These are phyloP conservation scores for Gryganskiella cystojenkinii DNA, from an alignment of 192 early-diverging fungal species.

Conservation along the genomic window DNA sequence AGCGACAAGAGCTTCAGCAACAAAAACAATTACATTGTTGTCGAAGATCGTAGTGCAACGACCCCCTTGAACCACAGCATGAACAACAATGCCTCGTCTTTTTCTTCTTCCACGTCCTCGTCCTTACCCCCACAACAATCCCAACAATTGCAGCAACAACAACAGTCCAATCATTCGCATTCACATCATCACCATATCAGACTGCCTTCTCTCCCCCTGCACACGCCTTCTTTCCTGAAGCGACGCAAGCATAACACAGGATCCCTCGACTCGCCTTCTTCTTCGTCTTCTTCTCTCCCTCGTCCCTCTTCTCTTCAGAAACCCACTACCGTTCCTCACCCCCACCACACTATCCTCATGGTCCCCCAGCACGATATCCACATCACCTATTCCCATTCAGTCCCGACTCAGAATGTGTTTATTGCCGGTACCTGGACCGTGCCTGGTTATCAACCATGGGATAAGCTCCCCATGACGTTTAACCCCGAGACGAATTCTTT, in stretches of 20 bases:
- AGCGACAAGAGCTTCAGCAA: not conserved
- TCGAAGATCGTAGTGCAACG: not conserved
- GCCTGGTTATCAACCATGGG: slow-evolving; percentile 51
- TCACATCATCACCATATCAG: slow-evolving; percentile 21
- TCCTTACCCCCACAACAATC: not conserved
- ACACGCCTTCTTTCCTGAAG: not conserved
- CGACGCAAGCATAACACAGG: not conserved
- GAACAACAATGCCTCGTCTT: not conserved
- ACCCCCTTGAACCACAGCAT: slow-evolving; percentile 4
- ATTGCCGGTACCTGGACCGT: slow-evolving; percentile 50
- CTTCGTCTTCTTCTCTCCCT: slow-evolving; percentile 3
- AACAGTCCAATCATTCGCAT: slow-evolving; percentile 1
- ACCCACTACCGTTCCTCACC: not conserved
- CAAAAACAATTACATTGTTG: not conserved
- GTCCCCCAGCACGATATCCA: slow-evolving; percentile 41
- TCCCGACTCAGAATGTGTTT: slow-evolving; percentile 34
- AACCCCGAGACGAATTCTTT: slow-evolving; percentile 22
- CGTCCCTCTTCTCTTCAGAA: not conserved
- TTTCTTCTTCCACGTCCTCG: not conserved
- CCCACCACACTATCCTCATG: slow-evolving; percentile 45
- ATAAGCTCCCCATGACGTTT: slow-evolving; percentile 34
- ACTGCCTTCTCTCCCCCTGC: slow-evolving; percentile 15
- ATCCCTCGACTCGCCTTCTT: slow-evolving; percentile 7
- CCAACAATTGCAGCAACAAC: slow-evolving; percentile 10
- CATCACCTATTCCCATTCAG: slow-evolving; percentile 38